Conservation (phyloP, 805 yeast genomes). For the Kluyveromyces wickerhamii region DNA sequence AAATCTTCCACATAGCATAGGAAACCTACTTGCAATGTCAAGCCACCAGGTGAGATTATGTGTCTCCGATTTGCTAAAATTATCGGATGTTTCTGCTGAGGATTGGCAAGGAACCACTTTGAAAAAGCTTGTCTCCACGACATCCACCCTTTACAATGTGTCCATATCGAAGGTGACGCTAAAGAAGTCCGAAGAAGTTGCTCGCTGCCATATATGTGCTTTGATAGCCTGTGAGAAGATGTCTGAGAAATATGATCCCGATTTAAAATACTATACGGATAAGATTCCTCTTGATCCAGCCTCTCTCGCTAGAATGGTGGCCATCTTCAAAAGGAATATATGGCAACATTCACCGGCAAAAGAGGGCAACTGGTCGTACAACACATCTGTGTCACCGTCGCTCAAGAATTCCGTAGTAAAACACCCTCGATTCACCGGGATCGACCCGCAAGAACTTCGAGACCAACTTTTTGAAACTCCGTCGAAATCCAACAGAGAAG, state of each 20-base stretch:
- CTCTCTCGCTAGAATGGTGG: conserved; percentile 35
- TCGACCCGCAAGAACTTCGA: conserved; percentile 24
- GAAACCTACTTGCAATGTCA: conserved; percentile 21
- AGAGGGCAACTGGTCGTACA: conserved; percentile 24
- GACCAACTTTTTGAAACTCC: conserved; percentile 25
- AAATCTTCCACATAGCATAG: no score
- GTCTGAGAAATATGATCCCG: conserved; percentile 31
- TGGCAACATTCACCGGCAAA: conserved; percentile 29
- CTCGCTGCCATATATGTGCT: conserved; percentile 63
- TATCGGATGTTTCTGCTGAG: conserved; percentile 10
- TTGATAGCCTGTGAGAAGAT: conserved; percentile 49
- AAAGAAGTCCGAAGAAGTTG: conserved; percentile 49
- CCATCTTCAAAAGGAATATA: conserved; percentile 38
- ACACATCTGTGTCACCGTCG: conserved; percentile 11
- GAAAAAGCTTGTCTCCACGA: conserved; percentile 22
- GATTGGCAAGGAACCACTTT: conserved; percentile 24
- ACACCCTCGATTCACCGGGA: conserved; percentile 21
- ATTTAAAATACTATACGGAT: conserved; percentile 42
- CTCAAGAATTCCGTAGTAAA: conserved; percentile 14
- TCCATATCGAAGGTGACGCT: conserved; percentile 47
- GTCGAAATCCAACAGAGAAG: conserved; percentile 8
- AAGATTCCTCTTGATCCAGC: conserved; percentile 52
- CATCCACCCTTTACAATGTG: conserved; percentile 36
- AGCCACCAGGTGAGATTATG: conserved; percentile 22
- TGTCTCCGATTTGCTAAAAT: conserved; percentile 21